phyloP scores from a whole-genome alignment of 768 basidiomycete genomes.

The Dentipellis fragilis region DNA sequence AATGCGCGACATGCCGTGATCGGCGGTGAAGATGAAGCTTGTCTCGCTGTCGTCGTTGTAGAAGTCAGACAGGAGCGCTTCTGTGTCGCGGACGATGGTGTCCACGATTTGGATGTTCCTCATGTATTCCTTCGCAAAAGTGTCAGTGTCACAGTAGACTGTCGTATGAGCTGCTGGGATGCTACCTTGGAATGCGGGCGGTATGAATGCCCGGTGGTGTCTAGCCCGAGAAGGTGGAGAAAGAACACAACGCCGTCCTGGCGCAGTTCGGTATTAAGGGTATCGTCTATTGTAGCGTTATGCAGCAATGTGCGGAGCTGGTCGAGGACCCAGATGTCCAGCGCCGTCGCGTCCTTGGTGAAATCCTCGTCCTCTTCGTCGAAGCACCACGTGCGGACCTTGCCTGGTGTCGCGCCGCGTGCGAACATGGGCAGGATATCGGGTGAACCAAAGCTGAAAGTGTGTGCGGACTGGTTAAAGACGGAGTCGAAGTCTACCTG shows the following conservation, averaged over 20 bases:
- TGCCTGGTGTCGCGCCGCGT: slow-evolving; percentile 58
- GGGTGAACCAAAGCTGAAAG: slow-evolving; percentile 80
- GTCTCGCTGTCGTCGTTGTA: slow-evolving; percentile 56
- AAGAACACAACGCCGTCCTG: slow-evolving; percentile 66
- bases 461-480: slow-evolving; percentile 70
- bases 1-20: slow-evolving; percentile 84
- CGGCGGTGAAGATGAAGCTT: slow-evolving; percentile 73
- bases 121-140: slow-evolving; percentile 62
- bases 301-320: slow-evolving; percentile 50
- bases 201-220: slow-evolving; percentile 83
- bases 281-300: slow-evolving; percentile 48
- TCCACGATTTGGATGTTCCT: slow-evolving; percentile 76
- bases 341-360: slow-evolving; percentile 71
- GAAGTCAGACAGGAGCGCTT: slow-evolving; percentile 50
- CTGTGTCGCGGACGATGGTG: slow-evolving; percentile 55
- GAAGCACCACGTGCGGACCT: slow-evolving; percentile 70
- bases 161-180: not conserved
- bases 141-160: not conserved
- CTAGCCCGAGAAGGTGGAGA: slow-evolving; percentile 73
- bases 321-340: slow-evolving; percentile 76
- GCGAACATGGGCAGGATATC: slow-evolving; percentile 87
- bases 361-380: slow-evolving; percentile 76
- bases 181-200: slow-evolving; percentile 66
- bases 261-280: slow-evolving; percentile 41
- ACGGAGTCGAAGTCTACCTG: slow-evolving; percentile 78